Percentiles rank a stretch among this genome's conserved stretches.
These are phyloP conservation scores for Malus orientalis DNA, from an alignment of 306 rosid genomes.

Conservation along the genomic window DNA sequence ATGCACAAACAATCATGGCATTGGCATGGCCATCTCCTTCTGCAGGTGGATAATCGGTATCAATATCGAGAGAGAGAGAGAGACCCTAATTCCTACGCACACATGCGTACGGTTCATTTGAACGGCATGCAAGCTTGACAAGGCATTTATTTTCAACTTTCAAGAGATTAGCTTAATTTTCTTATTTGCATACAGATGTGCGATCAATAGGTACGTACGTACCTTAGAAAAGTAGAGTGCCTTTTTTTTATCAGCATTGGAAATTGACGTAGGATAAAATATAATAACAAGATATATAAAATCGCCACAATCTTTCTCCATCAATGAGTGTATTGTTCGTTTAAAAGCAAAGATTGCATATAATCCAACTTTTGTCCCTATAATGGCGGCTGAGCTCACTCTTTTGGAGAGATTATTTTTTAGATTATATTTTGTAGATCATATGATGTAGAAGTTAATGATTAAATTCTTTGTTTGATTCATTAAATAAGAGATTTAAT, in stretches of 20 bases:
- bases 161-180: not conserved
- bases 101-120: not conserved
- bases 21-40: too few species aligned
- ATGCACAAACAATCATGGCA: not conserved
- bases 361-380: not conserved
- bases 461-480: too few species aligned
- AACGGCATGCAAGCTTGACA: not conserved
- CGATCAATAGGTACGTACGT: not conserved
- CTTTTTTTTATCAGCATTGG: conserved; percentile 1
- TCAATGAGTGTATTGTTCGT: conserved; percentile 11
- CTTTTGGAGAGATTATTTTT: not conserved
- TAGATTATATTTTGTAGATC: too few species aligned
- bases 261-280: not conserved
- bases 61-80: too few species aligned
- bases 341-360: conserved; percentile 3
- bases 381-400: conserved; percentile 50
- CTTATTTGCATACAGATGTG: not conserved
- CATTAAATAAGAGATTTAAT: too few species aligned
- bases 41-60: too few species aligned
- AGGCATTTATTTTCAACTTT: not conserved
- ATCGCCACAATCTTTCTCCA: not conserved
- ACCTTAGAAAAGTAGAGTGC: conserved; percentile 5
- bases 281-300: not conserved
- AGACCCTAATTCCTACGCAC: not conserved
- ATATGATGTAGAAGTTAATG: too few species aligned